These are phyloP conservation scores for Croton laevigatus DNA, from an alignment of 441 rosid species.

Conservation along the genomic window DNA sequence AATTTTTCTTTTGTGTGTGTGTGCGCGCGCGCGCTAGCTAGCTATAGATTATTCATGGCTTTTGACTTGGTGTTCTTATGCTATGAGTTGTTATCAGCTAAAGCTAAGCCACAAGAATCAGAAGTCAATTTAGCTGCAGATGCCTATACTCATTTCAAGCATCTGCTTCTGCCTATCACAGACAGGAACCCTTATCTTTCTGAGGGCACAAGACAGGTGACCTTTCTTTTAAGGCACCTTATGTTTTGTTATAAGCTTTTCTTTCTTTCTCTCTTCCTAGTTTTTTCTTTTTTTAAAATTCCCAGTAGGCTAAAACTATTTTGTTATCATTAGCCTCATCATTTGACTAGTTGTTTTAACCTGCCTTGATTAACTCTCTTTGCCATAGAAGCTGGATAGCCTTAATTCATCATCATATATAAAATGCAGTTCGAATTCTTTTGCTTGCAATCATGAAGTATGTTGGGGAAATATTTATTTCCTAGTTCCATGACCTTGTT, in stretches of 20 bases:
- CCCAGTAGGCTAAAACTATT: background rate
- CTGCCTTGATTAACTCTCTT: background rate
- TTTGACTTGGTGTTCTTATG: conserved; percentile 5
- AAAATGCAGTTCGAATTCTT: background rate
- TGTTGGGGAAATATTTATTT: background rate
- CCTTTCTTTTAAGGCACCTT: conserved; percentile 9
- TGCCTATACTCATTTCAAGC: conserved; percentile 58
- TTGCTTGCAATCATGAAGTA: background rate
- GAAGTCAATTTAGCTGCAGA: conserved; percentile 52
- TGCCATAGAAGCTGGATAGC: background rate
- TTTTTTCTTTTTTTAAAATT: too few relatives aligned
- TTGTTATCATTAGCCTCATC: background rate
- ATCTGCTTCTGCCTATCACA: conserved; percentile 76
- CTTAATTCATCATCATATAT: background rate
- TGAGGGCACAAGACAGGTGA: conserved; percentile 89
- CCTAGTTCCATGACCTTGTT: background rate
- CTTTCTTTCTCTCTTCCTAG: too few relatives aligned
- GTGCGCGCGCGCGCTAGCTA: too few relatives aligned
- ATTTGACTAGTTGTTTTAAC: background rate
- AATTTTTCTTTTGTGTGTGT: background rate
- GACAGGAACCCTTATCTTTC: conserved; percentile 83
- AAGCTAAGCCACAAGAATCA: conserved; percentile 55
- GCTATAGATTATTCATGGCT: background rate
- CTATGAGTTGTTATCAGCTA: conserved; percentile 35
- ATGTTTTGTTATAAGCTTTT: background rate